phyloP scores from a whole-genome alignment of 2,329 filamentous ascomycete genomes.

The Fusarium continuum region DNA sequence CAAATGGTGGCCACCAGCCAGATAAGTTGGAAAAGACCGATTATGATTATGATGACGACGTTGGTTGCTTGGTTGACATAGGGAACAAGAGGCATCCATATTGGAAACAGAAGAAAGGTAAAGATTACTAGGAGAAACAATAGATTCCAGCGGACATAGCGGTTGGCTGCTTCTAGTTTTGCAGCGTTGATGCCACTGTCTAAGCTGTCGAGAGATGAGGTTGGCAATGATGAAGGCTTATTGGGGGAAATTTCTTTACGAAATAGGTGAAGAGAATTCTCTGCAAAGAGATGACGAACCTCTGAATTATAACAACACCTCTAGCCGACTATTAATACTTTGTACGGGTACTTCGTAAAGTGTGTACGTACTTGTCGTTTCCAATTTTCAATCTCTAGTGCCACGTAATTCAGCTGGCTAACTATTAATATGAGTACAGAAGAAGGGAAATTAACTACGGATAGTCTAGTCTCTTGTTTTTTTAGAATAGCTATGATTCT shows the following conservation, averaged over 20 bases:
- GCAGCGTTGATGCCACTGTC: conserved; percentile 17
- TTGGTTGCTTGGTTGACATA: conserved; percentile 28
- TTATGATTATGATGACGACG: conserved; percentile 10
- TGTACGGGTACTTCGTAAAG: not conserved
- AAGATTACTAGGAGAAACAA: conserved; percentile 18
- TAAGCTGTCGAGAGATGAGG: conserved; percentile 4
- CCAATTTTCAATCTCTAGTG: too few species aligned
- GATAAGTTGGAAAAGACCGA: conserved; percentile 25
- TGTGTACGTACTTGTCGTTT: too few species aligned
- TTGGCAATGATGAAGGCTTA: conserved; percentile 8
- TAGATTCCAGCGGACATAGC: conserved; percentile 29
- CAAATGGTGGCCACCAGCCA: conserved; percentile 29
- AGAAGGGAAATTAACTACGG: too few species aligned
- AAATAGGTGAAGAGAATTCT: not conserved
- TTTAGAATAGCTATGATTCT: too few species aligned
- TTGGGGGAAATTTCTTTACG: not conserved
- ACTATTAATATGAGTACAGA: too few species aligned
- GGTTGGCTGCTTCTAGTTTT: conserved; percentile 26
- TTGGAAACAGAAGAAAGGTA: conserved; percentile 23
- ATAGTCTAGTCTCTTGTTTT: too few species aligned
- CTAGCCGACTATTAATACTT: not conserved
- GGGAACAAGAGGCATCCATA: conserved; percentile 25
- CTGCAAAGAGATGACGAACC: not conserved
- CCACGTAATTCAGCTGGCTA: too few species aligned
- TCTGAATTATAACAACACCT: not conserved